These are phyloP conservation scores for Eucalyptus sideroxylon DNA, from an alignment of 345 rosid genomes.

Conservation along the genomic window DNA sequence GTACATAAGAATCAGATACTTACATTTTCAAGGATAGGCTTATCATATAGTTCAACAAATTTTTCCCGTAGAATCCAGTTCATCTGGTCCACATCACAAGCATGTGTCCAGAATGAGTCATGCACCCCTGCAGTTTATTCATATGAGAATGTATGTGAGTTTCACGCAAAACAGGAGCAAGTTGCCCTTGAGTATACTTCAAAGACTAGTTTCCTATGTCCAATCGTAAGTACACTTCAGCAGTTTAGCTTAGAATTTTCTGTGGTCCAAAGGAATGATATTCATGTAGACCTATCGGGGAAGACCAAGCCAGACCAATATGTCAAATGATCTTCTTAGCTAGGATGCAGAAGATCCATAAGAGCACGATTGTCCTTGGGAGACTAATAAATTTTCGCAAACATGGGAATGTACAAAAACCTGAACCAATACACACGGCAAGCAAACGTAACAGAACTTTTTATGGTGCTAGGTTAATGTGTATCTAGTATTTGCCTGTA, in stretches of 20 bases:
- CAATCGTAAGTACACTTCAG: background rate
- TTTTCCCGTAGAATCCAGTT: conserved; percentile 76
- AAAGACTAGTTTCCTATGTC: background rate
- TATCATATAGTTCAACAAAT: conserved; percentile 84
- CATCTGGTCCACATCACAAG: conserved; percentile 89
- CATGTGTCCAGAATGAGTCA: conserved; percentile 99
- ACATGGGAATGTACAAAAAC: background rate
- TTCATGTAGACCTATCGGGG: background rate
- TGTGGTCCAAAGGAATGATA: background rate
- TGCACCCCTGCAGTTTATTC: conserved; percentile 62
- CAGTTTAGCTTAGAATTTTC: background rate
- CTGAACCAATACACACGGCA: background rate
- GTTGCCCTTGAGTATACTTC: background rate
- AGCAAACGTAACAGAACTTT: background rate
- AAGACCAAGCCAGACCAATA: background rate
- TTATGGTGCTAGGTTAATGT: background rate
- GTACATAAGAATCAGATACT: conserved; percentile 9
- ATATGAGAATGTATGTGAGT: background rate
- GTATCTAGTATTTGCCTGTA: background rate
- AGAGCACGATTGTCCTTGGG: background rate
- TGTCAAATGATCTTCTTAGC: background rate
- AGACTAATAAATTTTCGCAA: background rate
- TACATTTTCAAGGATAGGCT: conserved; percentile 88
- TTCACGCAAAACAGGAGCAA: background rate
- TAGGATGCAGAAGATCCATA: background rate